These are phyloP conservation scores for Phytophthora europaea DNA, from an alignment of 352 stramenopile species.

Conservation along the genomic window DNA sequence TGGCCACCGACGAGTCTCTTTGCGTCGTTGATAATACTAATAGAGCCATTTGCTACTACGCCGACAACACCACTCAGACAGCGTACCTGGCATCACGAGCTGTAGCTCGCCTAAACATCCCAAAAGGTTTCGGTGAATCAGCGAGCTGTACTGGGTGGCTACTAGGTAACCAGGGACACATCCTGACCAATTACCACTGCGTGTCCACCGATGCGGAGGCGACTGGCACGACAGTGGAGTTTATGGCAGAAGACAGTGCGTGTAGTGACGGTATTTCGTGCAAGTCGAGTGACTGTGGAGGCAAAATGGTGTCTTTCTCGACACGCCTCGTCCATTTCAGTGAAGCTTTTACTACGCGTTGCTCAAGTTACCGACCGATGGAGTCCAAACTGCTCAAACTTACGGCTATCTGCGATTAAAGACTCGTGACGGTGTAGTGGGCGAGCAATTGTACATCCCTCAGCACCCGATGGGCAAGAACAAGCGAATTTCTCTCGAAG, in stretches of 20 bases:
- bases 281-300: constrained; percentile 28
- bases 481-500: constrained; percentile 61
- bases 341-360: constrained; percentile 60
- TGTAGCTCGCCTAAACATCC: constrained; percentile 25
- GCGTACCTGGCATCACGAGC: constrained; percentile 48
- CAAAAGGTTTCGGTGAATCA: constrained; percentile 17
- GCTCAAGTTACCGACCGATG: constrained; percentile 41
- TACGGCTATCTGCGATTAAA: constrained; percentile 70
- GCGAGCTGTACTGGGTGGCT: constrained; percentile 67
- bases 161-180: constrained; percentile 56
- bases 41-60: constrained; percentile 63
- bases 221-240: constrained; percentile 53
- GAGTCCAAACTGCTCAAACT: constrained; percentile 25
- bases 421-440: constrained; percentile 29
- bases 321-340: constrained; percentile 52
- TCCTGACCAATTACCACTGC: constrained; percentile 80
- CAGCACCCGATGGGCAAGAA: constrained; percentile 54
- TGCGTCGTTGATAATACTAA: constrained; percentile 66
- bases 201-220: constrained; percentile 50
- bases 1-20: constrained; percentile 44
- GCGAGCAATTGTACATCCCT: constrained; percentile 61
- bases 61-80: constrained; percentile 25
- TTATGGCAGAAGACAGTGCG: constrained; percentile 51
- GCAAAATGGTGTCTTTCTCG: constrained; percentile 49
- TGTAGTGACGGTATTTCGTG: constrained; percentile 40